Evolutionary conservation across 176 grass and related monocot genomes (phyloP), one percentile per base, ranked within the genome.

Genomic region (Thinopyrum elongatum): DNA sequence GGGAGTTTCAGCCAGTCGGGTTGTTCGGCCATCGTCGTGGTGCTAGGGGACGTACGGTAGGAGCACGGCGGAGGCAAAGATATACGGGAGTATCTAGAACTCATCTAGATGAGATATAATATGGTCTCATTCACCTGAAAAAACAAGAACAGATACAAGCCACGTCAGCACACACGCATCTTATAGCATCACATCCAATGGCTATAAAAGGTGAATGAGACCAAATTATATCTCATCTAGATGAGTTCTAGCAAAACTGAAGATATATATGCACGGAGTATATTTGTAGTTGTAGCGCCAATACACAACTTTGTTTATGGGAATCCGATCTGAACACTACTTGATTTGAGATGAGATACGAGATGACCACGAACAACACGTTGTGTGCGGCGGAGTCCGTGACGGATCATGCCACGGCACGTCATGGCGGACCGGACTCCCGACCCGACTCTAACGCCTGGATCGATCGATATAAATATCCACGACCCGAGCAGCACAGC

Each of bases 1-100:
- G 51, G 66, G 21, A 71, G 66, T 31, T 27, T 51, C 80, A 65
- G 36, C 66, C 66, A 71, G 65, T 82, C 80, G 47, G 47, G 65
- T 15, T 59, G 65, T 34, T 16, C 19, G 34, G 34, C 23, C 68
- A 15, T 17, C 67, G 67, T 83, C 30, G 49, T 13, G 15, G 17
- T 25, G 4, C n/a, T 7, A 16, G 47, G 61, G 25, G 11, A 64
- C 11, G 61, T 51, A 51, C 47, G 47, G 28, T 19, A 66, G 28
- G 25, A 28, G 3, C 22, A 30, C 62, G 26, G 26, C 60, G 25
- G 62, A 7, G 26, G 62, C 11, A 29, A 65, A 3, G 62, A 0
- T 14, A 16, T 65, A 29, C n/a, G n/a, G n/a, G n/a, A n/a, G n/a
- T n/a, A n/a, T n/a, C n/a, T n/a, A n/a, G n/a, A n/a, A n/a, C n/a